Evolutionary conservation across 2,329 filamentous ascomycete species (phyloP).

Genomic region (Colletotrichum lupini): DNA sequence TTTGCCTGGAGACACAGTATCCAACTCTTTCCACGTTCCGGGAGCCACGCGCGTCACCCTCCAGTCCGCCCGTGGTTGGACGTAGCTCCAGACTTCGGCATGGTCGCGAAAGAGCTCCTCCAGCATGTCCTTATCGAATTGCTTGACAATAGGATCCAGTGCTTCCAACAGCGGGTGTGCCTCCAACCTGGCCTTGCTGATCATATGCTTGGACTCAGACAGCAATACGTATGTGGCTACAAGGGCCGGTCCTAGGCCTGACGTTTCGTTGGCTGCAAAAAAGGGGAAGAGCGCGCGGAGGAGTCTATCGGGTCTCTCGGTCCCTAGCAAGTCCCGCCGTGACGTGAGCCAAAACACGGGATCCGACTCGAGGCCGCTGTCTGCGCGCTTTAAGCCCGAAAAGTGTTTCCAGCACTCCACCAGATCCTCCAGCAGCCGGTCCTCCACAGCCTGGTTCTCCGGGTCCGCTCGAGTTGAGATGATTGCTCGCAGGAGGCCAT

Average conservation of each 20-base stretch:
- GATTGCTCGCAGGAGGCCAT: slow-evolving; percentile 17
- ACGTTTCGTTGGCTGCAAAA: background rate
- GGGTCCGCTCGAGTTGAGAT: background rate
- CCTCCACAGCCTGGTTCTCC: slow-evolving; percentile 1
- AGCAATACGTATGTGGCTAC: slow-evolving; percentile 33
- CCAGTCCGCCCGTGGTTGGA: slow-evolving; percentile 30
- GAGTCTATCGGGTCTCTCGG: slow-evolving; percentile 18
- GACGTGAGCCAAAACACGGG: slow-evolving; percentile 46
- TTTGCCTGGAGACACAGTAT: background rate
- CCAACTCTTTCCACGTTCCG: slow-evolving; percentile 4
- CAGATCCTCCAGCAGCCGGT: slow-evolving; percentile 41
- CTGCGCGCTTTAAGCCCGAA: slow-evolving; percentile 46
- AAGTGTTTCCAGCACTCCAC: slow-evolving; percentile 50
- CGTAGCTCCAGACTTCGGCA: slow-evolving; percentile 24
- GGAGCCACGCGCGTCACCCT: slow-evolving; percentile 20
- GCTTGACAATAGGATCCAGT: slow-evolving; percentile 27
- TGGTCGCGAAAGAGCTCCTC: slow-evolving; percentile 16
- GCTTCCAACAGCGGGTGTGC: slow-evolving; percentile 17
- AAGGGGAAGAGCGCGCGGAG: slow-evolving; percentile 9
- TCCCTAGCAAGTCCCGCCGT: slow-evolving; percentile 40
- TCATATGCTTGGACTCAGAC: slow-evolving; percentile 11
- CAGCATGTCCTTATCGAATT: slow-evolving; percentile 23
- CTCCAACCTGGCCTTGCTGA: background rate
- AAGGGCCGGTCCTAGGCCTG: slow-evolving; percentile 18
- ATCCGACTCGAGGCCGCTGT: slow-evolving; percentile 20